These are phyloP conservation scores for Apiospora arundinis DNA, from an alignment of 2,329 filamentous ascomycete species.

Conservation along the genomic window DNA sequence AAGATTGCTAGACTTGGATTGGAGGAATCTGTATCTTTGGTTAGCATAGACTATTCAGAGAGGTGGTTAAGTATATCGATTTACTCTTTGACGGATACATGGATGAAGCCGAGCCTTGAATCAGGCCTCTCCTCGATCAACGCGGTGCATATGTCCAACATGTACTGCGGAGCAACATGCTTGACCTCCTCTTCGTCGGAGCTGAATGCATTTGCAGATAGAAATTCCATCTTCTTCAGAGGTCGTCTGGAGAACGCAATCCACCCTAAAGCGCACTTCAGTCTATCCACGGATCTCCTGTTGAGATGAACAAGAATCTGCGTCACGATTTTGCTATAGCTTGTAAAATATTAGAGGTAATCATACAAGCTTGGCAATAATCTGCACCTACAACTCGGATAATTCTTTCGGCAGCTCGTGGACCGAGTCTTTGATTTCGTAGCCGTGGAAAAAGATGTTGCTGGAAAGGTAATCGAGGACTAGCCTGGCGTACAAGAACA, in stretches of 20 bases:
- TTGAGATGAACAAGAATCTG: constrained; percentile 36
- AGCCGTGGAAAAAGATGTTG: constrained; percentile 38
- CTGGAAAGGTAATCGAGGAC: constrained; percentile 41
- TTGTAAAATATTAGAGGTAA: constrained; percentile 22
- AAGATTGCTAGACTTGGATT: constrained; percentile 21
- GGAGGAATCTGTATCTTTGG: constrained; percentile 10
- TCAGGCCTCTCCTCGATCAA: constrained; percentile 35
- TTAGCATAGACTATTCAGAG: neutral
- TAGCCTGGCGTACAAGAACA: constrained; percentile 46
- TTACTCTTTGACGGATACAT: constrained; percentile 39
- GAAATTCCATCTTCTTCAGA: constrained; percentile 40
- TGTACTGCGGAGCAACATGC: constrained; percentile 32
- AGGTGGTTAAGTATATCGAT: neutral
- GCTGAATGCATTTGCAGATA: constrained; percentile 42
- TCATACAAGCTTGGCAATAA: neutral
- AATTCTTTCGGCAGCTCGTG: constrained; percentile 34
- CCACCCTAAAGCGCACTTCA: constrained; percentile 43
- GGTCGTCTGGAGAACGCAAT: constrained; percentile 45
- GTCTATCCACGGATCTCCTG: constrained; percentile 34
- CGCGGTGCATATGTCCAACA: constrained; percentile 33
- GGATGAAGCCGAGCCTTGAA: constrained; percentile 35
- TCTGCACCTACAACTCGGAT: constrained; percentile 33
- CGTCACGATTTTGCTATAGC: constrained; percentile 39
- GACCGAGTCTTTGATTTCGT: constrained; percentile 35
- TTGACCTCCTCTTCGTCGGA: constrained; percentile 21